These are phyloP conservation scores for Arabidopsis hybrid DNA, from an alignment of 441 rosid species.

Conservation along the genomic window DNA sequence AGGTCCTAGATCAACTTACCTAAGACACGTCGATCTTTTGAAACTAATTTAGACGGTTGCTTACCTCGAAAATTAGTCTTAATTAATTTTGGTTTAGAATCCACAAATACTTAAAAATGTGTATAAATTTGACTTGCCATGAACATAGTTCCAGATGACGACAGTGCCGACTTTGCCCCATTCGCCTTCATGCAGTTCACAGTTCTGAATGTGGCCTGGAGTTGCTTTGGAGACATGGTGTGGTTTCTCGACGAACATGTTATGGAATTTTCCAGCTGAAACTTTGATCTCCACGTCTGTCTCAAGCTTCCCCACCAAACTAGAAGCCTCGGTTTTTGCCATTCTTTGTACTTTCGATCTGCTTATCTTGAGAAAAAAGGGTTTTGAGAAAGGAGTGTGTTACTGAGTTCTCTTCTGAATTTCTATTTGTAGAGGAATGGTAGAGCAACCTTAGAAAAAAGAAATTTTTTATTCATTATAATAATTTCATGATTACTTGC, in stretches of 20 bases:
- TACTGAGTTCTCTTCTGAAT: too few relatives aligned
- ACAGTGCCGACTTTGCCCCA: constrained; percentile 34
- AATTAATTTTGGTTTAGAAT: background rate
- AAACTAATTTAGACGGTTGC: background rate
- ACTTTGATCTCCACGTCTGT: constrained; percentile 35
- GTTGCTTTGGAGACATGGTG: constrained; percentile 25
- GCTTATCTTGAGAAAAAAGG: too few relatives aligned
- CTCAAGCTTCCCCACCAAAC: constrained; percentile 40
- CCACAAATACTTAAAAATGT: background rate
- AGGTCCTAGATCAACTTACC: background rate
- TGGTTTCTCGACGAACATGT: background rate
- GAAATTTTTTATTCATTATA: background rate
- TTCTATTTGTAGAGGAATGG: background rate
- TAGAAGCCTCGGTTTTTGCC: background rate
- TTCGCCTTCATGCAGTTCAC: constrained; percentile 38
- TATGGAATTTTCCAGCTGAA: constrained; percentile 33
- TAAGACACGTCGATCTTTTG: background rate
- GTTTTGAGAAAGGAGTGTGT: too few relatives aligned
- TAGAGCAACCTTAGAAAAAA: background rate
- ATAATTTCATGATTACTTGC: background rate
- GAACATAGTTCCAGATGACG: constrained; percentile 34
- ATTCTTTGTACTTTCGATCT: too few relatives aligned
- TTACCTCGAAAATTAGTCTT: background rate
- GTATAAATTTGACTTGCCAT: constrained; percentile 10
- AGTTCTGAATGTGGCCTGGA: constrained; percentile 11